A percentile compares a stretch with the other conserved stretches of the same genome.
Evolutionary conservation across 257 asterid species (phyloP).

Genomic region (Verbascum thapsus): DNA sequence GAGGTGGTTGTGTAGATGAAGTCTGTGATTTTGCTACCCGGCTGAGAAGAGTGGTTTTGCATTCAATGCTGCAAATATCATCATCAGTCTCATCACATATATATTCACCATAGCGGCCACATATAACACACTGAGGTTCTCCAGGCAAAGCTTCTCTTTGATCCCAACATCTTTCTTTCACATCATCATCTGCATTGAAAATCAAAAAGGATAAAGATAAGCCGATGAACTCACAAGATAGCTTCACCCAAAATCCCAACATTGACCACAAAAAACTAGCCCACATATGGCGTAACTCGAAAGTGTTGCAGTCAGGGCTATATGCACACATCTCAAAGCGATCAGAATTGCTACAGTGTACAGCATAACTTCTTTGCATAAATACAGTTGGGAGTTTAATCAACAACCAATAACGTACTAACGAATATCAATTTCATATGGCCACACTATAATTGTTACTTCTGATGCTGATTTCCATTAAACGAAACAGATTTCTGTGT

Average conservation of each 20-base stretch:
- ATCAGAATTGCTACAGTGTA: background rate
- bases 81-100: slow-evolving; percentile 89
- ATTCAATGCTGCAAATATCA: slow-evolving; percentile 86
- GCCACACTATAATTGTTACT: background rate
- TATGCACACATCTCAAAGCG: background rate
- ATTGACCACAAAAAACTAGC: too few relatives aligned
- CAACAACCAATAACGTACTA: slow-evolving; percentile 10
- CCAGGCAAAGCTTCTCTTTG: slow-evolving; percentile 88
- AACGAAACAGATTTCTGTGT: background rate
- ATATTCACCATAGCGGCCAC: slow-evolving; percentile 94
- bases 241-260: too few relatives aligned
- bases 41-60: slow-evolving; percentile 59
- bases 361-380: background rate
- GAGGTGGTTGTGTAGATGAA: slow-evolving; percentile 35
- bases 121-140: slow-evolving; percentile 71
- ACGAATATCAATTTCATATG: background rate
- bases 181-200: slow-evolving; percentile 51
- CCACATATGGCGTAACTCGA: background rate
- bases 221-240: slow-evolving; percentile 5
- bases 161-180: slow-evolving; percentile 71
- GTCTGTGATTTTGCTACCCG: slow-evolving; percentile 41
- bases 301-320: background rate
- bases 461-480: background rate
- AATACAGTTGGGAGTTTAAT: slow-evolving; percentile 5
- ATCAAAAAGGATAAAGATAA: slow-evolving; percentile 13